Evolutionary conservation across 2,329 filamentous ascomycete genomes (phyloP), one percentile per base, ranked within the genome.

Genomic region (Phialemoniopsis sp.): DNA sequence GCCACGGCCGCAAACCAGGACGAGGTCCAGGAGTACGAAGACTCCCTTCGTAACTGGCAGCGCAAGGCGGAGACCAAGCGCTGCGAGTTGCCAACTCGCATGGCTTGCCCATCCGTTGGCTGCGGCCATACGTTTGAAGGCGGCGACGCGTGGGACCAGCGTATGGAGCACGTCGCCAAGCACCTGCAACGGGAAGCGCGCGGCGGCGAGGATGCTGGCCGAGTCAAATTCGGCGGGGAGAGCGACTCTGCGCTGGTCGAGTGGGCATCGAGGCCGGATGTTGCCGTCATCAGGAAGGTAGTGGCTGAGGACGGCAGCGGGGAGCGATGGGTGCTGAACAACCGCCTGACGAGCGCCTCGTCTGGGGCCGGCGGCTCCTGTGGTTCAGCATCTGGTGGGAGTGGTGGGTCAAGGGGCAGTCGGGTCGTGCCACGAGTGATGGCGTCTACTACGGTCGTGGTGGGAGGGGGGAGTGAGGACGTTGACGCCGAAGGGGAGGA

Each of bases 81-180:
- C 2, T 79, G 87, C 28, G 50, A 67, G 4, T 63, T 83, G 1
- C 89, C 89, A 0, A 60, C 55, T 1, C 59, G 66, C 28, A 82
- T 82, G 56, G 43, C 43, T 4, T 89, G 88, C 53, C 73, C 82
- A 0, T 77, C 76, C 4, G 50, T 55, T 0, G 77, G 76, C 46
- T 95, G 90, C 58, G 51, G 45, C 2, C 38, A 49, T 38, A 42
- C 10, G 55, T 95, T 93, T 53, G 56, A 66, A 4, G 87, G 85
- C 0, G 42, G 56, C 0, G 72, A 67, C 5, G 79, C 79, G n/a
- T 95, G 89, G 89, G 84, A 91, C 42, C 73, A 81, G 41, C 73
- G 87, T 26, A 87, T 95, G 80, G 89, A 96, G 59, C 90, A 96
- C 63, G 78, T 94, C 3, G 88, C 86, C 1, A 72, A 77, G 44